phyloP scores from a whole-genome alignment of 148 eudicot genomes.

The Vaccinium macrocarpon region DNA sequence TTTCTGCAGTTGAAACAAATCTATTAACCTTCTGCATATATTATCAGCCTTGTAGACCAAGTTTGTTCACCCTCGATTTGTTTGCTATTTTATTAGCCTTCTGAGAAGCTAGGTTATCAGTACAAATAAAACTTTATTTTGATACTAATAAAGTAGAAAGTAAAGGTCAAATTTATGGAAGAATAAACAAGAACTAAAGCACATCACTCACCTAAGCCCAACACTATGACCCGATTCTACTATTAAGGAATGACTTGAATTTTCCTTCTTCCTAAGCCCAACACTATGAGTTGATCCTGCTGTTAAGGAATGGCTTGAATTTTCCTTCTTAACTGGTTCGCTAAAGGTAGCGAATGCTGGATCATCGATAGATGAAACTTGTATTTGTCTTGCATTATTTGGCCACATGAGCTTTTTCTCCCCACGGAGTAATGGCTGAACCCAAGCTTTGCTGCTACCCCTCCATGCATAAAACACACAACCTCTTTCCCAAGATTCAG shows the following conservation, averaged over 20 bases:
- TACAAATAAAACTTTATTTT: too few relatives aligned
- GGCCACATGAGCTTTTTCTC: conserved; percentile 41
- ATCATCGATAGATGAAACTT: conserved; percentile 40
- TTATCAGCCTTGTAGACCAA: background rate
- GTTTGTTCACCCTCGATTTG: too few relatives aligned
- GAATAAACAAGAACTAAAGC: conserved; percentile 5
- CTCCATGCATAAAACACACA: conserved; percentile 38
- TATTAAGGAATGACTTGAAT: too few relatives aligned
- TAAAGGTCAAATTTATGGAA: background rate
- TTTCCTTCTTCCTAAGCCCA: too few relatives aligned
- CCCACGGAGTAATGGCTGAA: conserved; percentile 35
- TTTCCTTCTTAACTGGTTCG: conserved; percentile 50
- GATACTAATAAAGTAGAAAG: background rate
- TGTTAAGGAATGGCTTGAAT: conserved; percentile 50
- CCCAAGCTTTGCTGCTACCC: conserved; percentile 40
- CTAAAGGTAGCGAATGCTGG: conserved; percentile 51
- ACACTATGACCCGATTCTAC: too few relatives aligned
- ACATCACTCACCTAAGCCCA: conserved; percentile 29
- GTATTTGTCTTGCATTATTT: conserved; percentile 35
- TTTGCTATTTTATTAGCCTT: too few relatives aligned
- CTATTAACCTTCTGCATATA: background rate
- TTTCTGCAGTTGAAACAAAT: conserved; percentile 32
- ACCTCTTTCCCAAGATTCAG: conserved; percentile 32
- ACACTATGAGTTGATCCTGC: conserved; percentile 48
- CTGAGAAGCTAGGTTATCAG: too few relatives aligned